Evolutionary conservation across 176 grass and related monocot genomes (phyloP).

Genomic region (Oryza punctata): DNA sequence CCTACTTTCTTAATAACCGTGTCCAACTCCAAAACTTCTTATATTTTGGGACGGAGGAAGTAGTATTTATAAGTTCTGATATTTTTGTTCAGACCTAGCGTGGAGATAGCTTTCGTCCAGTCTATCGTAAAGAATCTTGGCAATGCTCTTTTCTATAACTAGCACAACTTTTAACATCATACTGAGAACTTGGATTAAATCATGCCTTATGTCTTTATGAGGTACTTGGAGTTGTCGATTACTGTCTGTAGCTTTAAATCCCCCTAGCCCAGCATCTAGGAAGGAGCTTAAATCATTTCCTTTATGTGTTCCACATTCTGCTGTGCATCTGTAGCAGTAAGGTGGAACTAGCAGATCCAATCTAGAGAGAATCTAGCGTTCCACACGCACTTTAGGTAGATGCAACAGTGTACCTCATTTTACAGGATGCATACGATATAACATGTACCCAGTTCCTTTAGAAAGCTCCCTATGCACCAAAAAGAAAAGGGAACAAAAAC

Average conservation of each 20-base stretch:
- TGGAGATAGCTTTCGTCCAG: too few species aligned
- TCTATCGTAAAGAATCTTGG: not conserved
- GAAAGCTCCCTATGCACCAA: not conserved
- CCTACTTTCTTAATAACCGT: too few species aligned
- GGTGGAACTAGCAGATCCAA: constrained; percentile 2
- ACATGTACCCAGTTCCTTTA: constrained; percentile 9
- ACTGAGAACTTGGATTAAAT: not conserved
- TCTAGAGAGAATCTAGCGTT: not conserved
- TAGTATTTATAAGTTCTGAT: not conserved
- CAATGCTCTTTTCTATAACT: too few species aligned
- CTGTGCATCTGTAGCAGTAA: constrained; percentile 18
- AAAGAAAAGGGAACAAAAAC: constrained; percentile 9
- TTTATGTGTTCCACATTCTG: constrained; percentile 6
- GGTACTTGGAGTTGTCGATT: constrained; percentile 21
- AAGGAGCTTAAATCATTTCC: constrained; percentile 6
- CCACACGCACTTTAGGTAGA: constrained; percentile 12
- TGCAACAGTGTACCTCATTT: constrained; percentile 5
- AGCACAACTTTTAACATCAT: not conserved
- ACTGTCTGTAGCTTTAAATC: not conserved
- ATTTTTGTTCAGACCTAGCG: too few species aligned
- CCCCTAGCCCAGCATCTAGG: constrained; percentile 9
- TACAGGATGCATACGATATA: constrained; percentile 11
- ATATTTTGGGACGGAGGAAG: too few species aligned
- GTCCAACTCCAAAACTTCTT: too few species aligned
- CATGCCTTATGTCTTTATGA: not conserved